Base-by-base conservation (phyloP, 306 rosid genomes). In the Gastrolobium bilobum region DNA sequence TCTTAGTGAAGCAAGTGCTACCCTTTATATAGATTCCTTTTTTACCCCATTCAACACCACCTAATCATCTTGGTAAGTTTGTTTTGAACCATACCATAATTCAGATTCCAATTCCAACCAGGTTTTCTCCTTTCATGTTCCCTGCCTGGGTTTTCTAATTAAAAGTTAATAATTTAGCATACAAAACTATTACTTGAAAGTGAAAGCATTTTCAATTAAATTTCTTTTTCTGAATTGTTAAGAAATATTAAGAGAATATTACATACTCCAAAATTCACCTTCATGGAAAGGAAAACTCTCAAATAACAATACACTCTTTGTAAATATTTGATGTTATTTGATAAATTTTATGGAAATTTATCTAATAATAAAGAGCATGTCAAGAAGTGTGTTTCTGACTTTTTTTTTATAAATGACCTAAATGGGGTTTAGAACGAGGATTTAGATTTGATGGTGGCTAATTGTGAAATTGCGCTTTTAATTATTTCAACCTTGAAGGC, bases 21-120 rank as follows among this genome's bases (percentile, higher is more conserved):
- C 75, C 59, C 89, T 73, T 84, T 92, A 84, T 88, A 92, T 92
- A 90, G 89, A 83, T 81, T 48, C 66, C 70, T 68, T 78, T 68
- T 79, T 90, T 83, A 80, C 83, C 89, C 63, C 54, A 13, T 61
- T 43, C 39, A 48, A 31, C 83, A 10, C 73, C 56, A 5, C 1
- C 74, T 72, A 81, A 37, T 39, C 77, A 71, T 46, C 61, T 70
- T 51, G 79, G 75, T 61, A 78, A 57, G 5, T 73, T 67, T 72
- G 37, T n/a, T 33, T 64, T 78, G 35, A 59, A 35, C 40, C 81
- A 5, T 34, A 7, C 48, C 3, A 29, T 31, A 76, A 39, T n/a
- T 7, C 38, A 2, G 6, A 26, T 43, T 4, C 71, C 62, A 58
- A 59, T 46, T 4, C 71, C 62, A 58, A 59, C 35, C 10, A 69